Evolutionary conservation across 23 red algal species (phyloP), one percentile per base, ranked within the genome.

Genomic region (Gracilaria domingensis): DNA sequence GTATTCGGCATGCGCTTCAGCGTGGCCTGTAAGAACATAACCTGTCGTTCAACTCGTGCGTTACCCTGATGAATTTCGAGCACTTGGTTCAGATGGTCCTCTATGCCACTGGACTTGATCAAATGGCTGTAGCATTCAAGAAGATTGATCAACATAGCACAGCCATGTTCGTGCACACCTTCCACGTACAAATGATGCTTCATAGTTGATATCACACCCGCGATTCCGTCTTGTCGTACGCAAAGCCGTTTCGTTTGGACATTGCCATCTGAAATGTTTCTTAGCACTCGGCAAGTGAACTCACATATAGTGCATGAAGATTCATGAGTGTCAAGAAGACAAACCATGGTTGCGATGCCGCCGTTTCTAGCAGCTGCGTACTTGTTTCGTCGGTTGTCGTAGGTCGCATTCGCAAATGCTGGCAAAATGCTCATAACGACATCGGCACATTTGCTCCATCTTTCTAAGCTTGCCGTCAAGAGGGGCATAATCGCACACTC

Each of bases 81-180:
- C 47, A 88, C 84, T 50, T 59, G 24, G 44, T 35, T 34, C 5
- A 88, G 29, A 54, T 88, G 62, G 17, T 88, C 84, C 28, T 88
- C 84, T 66, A 91, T 32, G 16, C 62, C 38, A 14, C 28, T 56
- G 39, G 57, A 61, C n/a, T 77, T 77, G 72, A 77, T 77, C 42
- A 77, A 4, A 77, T 77, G 42, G 50, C 32, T 59, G 71, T 42
- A 59, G 67, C 51, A 30, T 32, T 60, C 54, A 58, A 48, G 47
- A 13, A 91, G 73, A 57, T 91, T 91, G 58, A 91, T 91, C n/a
- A 91, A 35, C 58, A 70, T 80, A 14, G 87, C 87, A 37, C 62
- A 67, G 6, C 87, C 87, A 21, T 91, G 87, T 54, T 91, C 87
- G 30, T 91, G 87, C 7, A 91, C 61, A 21, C 72, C 73, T 34